A percentile compares a stretch with the other conserved stretches of the same genome.
Conservation (phyloP, 371 early-diverging fungal species). For the Mucor sp. region DNA sequence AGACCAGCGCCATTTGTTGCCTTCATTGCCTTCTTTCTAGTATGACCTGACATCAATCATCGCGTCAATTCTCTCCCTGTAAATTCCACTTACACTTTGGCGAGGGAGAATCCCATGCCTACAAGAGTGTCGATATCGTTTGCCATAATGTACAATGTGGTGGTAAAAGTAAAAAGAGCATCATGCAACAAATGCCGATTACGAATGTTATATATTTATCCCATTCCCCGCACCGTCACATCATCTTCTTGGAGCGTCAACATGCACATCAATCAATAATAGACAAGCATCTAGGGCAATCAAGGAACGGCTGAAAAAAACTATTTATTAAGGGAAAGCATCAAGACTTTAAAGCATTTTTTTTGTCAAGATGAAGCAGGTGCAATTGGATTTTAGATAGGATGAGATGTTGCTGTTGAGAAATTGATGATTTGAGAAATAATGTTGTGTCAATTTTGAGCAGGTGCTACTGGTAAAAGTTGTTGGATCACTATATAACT, state of each 20-base stretch:
- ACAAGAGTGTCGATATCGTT: slow-evolving; percentile 66
- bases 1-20: slow-evolving; percentile 84
- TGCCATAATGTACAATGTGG: slow-evolving; percentile 32
- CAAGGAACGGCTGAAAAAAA: too few species aligned
- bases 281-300: neutral
- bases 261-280: too few species aligned
- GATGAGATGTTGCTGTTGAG: too few species aligned
- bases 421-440: too few species aligned
- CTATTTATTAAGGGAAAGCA: too few species aligned
- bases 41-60: slow-evolving; percentile 1
- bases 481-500: too few species aligned
- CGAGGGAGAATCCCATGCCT: slow-evolving; percentile 79
- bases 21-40: slow-evolving; percentile 65
- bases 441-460: too few species aligned
- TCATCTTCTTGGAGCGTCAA: too few species aligned
- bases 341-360: too few species aligned
- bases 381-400: too few species aligned
- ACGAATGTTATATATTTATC: neutral
- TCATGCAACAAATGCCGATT: neutral
- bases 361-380: too few species aligned
- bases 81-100: slow-evolving; percentile 58
- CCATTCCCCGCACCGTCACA: neutral
- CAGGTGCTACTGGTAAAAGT: too few species aligned
- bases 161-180: neutral
- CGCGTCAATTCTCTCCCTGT: neutral